Conservation (phyloP, 495 filamentous ascomycete genomes). For the Penicillium longicatenatum region DNA sequence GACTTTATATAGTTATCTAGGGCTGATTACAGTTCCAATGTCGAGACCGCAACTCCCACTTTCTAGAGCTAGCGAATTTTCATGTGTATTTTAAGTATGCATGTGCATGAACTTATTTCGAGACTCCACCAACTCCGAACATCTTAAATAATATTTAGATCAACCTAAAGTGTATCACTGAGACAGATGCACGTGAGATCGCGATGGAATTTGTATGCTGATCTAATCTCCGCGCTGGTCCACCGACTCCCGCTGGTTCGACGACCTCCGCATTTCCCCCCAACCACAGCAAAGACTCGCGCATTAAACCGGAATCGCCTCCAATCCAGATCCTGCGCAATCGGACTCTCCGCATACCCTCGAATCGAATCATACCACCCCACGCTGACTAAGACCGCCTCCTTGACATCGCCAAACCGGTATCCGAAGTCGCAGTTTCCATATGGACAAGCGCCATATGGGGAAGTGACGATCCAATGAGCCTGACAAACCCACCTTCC, state of each 20-base stretch:
- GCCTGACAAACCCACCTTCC: slow-evolving; percentile 57
- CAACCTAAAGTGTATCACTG: no score
- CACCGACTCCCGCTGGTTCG: slow-evolving; percentile 1
- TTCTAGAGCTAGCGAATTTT: no score
- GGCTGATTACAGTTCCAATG: no score
- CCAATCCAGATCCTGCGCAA: background rate
- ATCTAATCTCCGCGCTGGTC: background rate
- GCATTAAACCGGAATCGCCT: background rate
- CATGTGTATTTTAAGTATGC: no score
- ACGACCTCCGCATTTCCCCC: slow-evolving; percentile 6
- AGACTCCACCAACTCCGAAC: no score
- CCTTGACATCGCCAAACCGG: slow-evolving; percentile 2
- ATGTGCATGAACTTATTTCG: no score
- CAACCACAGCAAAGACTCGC: slow-evolving; percentile 2
- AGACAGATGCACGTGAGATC: no score
- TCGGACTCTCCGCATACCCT: background rate
- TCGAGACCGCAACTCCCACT: no score
- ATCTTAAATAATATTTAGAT: no score
- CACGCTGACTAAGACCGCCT: slow-evolving; percentile 9
- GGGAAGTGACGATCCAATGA: slow-evolving; percentile 40
- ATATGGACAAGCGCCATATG: slow-evolving; percentile 8
- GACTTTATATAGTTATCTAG: no score
- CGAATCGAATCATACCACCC: background rate
- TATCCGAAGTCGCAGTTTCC: slow-evolving; percentile 5
- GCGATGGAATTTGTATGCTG: background rate